Evolutionary conservation across 2,329 filamentous ascomycete genomes (phyloP), one percentile per base, ranked within the genome.

Genomic region (Calycina herbarum): DNA sequence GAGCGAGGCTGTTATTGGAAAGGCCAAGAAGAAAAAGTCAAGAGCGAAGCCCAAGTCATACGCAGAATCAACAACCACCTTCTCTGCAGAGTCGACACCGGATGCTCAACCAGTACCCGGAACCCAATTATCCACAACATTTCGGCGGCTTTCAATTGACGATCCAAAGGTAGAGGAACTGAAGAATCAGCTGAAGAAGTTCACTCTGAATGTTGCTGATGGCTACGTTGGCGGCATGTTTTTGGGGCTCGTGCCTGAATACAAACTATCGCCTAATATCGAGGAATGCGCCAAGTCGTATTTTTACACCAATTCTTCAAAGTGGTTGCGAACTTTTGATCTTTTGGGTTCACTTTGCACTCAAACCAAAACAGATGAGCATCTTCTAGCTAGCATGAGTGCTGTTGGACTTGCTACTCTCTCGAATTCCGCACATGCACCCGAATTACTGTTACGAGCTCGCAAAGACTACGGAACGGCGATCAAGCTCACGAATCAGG

Each of bases 1-100:
- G 74, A 85, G 83, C 69, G 79, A 79, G 35, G 81, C 82, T 72
- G 83, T 85, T 65, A 84, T 84, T 69, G 80, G 81, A 70, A 85
- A 83, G 73, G 82, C 81, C 40, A 69, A 77, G 63, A 15, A 71
- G 72, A 3, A 75, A 77, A 29, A 61, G 60, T 57, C 57, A 40
- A 63, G 56, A 74, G 74, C 31, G 13, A 38, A 76, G 78, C 29
- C 81, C 80, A 68, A 81, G 82, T 65, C 77, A 76, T 13, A 82
- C 81, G 42, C 40, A 59, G 54, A 48, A 15, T 5, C 42, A 5
- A 35, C 57, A 20, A 24, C 38, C 17, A 27, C 15, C 33, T 20
- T n/a, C 20, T 38, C n/a, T 29, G 5, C 60, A 48, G 33, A 20
- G 24, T n/a, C 29, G 24, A 38, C 31, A 20, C 5, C 29, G 17